These are phyloP conservation scores for Saussurea involucrata DNA, from an alignment of 129 eudicot species.

Conservation along the genomic window DNA sequence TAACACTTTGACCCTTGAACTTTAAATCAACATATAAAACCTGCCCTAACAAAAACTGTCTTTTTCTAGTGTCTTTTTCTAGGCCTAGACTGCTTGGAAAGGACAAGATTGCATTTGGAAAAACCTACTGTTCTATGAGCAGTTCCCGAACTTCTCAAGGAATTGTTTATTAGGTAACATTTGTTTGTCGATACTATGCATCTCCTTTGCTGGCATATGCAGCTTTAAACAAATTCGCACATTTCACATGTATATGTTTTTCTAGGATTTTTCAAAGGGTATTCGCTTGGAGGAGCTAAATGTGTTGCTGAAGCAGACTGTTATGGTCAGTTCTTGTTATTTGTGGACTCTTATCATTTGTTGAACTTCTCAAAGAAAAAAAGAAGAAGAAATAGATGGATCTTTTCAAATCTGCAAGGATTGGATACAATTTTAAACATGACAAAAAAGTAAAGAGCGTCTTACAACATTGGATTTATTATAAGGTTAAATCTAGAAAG, in stretches of 20 bases:
- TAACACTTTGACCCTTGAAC: too few relatives aligned
- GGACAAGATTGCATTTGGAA: constrained; percentile 77
- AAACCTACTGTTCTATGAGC: constrained; percentile 69
- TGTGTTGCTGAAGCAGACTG: constrained; percentile 82
- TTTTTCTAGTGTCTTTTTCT: constrained; percentile 28
- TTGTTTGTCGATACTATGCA: background rate
- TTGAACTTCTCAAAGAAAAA: constrained; percentile 3
- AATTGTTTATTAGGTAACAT: constrained; percentile 57
- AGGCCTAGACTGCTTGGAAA: constrained; percentile 97
- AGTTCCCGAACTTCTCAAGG: constrained; percentile 54
- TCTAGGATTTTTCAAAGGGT: constrained; percentile 90
- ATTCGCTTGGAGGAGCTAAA: constrained; percentile 83
- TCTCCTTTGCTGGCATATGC: constrained; percentile 6
- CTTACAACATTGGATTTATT: background rate
- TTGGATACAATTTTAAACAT: background rate
- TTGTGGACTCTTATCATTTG: constrained; percentile 1
- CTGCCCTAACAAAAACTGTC: too few relatives aligned
- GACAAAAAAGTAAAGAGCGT: background rate
- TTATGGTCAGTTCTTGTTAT: constrained; percentile 57
- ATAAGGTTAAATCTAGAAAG: background rate
- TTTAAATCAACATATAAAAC: too few relatives aligned
- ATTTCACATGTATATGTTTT: background rate
- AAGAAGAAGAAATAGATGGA: background rate
- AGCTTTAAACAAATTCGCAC: background rate
- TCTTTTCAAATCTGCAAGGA: background rate